phyloP scores from a whole-genome alignment of 1,139 yeast genomes.

The Candida mesenterica region DNA sequence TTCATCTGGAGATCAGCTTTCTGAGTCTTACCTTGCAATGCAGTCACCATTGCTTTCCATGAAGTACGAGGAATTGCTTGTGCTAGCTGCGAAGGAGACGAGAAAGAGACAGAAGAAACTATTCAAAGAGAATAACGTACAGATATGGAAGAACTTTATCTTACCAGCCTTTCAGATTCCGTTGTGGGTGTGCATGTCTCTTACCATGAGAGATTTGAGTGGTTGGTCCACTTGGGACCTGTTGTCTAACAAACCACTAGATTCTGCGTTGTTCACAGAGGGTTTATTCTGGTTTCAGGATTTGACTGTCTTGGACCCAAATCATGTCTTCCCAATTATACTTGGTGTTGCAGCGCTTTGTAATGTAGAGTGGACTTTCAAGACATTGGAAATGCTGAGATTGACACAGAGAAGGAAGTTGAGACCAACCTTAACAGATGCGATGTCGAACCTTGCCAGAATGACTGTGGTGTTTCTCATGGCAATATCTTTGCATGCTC shows the following conservation, averaged over 20 bases:
- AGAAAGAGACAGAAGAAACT: constrained; percentile 69
- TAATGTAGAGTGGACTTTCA: constrained; percentile 74
- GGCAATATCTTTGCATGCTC: constrained; percentile 85
- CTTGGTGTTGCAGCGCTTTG: constrained; percentile 70
- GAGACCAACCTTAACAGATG: constrained; percentile 62
- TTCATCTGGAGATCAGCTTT: constrained; percentile 3
- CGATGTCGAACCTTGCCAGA: constrained; percentile 63
- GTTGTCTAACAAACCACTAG: constrained; percentile 48
- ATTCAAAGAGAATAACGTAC: constrained; percentile 65
- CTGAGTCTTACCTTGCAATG: constrained; percentile 15
- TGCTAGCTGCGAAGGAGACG: constrained; percentile 74
- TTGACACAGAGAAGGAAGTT: constrained; percentile 31
- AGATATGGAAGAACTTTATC: constrained; percentile 73
- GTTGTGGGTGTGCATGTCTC: constrained; percentile 77
- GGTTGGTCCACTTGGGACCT: constrained; percentile 65
- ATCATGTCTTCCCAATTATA: constrained; percentile 63
- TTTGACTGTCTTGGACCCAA: constrained; percentile 60
- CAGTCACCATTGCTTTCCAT: constrained; percentile 43
- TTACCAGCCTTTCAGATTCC: constrained; percentile 84
- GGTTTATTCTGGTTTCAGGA: constrained; percentile 62
- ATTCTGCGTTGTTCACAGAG: constrained; percentile 52
- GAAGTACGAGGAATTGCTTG: constrained; percentile 72
- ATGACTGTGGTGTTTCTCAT: constrained; percentile 76
- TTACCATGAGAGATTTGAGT: constrained; percentile 71
- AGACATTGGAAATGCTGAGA: constrained; percentile 53